phyloP scores from a whole-genome alignment of 1,284 basidiomycete genomes.

The Trichosporon ovoides region DNA sequence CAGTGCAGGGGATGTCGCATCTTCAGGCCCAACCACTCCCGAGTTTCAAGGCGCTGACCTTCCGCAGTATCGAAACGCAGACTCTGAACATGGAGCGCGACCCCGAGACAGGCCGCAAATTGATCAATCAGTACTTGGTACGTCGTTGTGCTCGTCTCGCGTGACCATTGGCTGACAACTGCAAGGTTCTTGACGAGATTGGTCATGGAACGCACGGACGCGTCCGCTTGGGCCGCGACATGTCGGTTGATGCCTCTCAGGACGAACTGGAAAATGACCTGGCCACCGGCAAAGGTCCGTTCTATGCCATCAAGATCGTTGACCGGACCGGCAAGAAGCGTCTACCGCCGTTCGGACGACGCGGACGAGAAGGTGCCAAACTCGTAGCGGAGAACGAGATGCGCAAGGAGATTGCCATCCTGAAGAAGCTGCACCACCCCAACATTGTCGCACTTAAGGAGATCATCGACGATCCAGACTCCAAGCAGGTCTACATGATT shows the following conservation, averaged over 20 bases:
- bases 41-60: not conserved
- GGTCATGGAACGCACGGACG: conserved; percentile 77
- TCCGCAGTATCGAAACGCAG: conserved; percentile 56
- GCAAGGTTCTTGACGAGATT: conserved; percentile 57
- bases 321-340: conserved; percentile 60
- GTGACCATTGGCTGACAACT: not conserved
- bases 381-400: conserved; percentile 51
- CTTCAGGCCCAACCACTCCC: not conserved
- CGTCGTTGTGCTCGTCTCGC: conserved; percentile 7
- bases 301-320: conserved; percentile 67
- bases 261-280: conserved; percentile 20
- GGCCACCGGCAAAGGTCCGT: conserved; percentile 17
- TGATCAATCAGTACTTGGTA: conserved; percentile 71
- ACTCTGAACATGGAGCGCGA: conserved; percentile 46
- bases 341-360: conserved; percentile 20
- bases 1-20: not conserved
- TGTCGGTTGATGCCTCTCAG: conserved; percentile 37
- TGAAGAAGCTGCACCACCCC: conserved; percentile 90
- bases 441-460: conserved; percentile 88
- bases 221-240: conserved; percentile 66
- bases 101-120: conserved; percentile 49
- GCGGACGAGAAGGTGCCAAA: conserved; percentile 52
- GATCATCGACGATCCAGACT: conserved; percentile 89
- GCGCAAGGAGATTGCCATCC: conserved; percentile 90
- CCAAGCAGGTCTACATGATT: conserved; percentile 89